A percentile compares a stretch with the other conserved stretches of the same genome.
phyloP scores from a whole-genome alignment of 495 filamentous ascomycete species.

The Neurospora discreta region DNA sequence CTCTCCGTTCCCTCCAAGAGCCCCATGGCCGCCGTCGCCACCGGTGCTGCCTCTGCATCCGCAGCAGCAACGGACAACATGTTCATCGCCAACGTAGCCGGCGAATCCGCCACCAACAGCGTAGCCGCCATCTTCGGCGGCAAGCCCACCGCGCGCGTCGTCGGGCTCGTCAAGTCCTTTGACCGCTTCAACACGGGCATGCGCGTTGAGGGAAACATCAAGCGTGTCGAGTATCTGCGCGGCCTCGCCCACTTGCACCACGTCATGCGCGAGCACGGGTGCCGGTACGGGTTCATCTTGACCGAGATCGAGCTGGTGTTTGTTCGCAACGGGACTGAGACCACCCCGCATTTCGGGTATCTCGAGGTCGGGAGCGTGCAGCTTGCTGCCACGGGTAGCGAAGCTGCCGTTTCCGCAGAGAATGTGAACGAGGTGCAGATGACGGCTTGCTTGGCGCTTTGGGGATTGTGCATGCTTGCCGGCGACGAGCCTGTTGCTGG shows the following conservation, averaged over 20 bases:
- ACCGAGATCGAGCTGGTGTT: slow-evolving; percentile 90
- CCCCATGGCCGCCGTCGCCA: slow-evolving; percentile 37
- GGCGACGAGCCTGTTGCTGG: slow-evolving; percentile 57
- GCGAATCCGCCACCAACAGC: slow-evolving; percentile 26
- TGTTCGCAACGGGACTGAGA: slow-evolving; percentile 66
- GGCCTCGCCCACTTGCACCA: slow-evolving; percentile 75
- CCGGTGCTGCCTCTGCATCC: slow-evolving; percentile 37
- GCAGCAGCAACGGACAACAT: slow-evolving; percentile 56
- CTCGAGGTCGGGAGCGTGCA: slow-evolving; percentile 62
- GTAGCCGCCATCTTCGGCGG: slow-evolving; percentile 53
- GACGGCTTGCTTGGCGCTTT: slow-evolving; percentile 40
- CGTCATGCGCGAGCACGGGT: slow-evolving; percentile 84
- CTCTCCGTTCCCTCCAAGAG: slow-evolving; percentile 45
- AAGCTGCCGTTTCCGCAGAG: slow-evolving; percentile 1
- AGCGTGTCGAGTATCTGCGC: slow-evolving; percentile 74
- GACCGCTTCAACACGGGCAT: slow-evolving; percentile 91
- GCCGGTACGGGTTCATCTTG: slow-evolving; percentile 88
- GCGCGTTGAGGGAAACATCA: slow-evolving; percentile 68
- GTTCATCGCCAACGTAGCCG: slow-evolving; percentile 51
- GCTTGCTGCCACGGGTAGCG: slow-evolving; percentile 28
- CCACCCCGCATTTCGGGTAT: slow-evolving; percentile 70
- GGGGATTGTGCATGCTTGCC: slow-evolving; percentile 64
- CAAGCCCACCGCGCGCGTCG: slow-evolving; percentile 64
- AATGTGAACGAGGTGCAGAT: slow-evolving; percentile 39
- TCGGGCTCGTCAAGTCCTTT: slow-evolving; percentile 80